Conservation (phyloP, 2,329 filamentous ascomycete genomes). For the Exophiala xenobiotica region DNA sequence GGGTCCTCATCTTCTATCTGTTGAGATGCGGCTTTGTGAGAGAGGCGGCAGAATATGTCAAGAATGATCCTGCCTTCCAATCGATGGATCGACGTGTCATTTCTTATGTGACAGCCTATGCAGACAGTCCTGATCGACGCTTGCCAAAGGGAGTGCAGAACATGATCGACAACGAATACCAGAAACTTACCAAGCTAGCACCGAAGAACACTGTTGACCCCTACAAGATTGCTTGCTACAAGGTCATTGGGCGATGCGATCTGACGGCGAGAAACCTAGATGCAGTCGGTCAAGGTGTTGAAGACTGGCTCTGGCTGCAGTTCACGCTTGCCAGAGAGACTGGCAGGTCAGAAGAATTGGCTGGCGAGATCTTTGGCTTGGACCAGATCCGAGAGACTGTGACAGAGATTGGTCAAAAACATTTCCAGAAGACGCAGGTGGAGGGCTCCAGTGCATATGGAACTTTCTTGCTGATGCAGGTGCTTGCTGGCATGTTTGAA, state of each 20-base stretch:
- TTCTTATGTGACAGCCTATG: slow-evolving; percentile 82
- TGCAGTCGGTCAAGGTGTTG: slow-evolving; percentile 58
- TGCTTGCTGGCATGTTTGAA: slow-evolving; percentile 90
- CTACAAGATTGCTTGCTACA: slow-evolving; percentile 96
- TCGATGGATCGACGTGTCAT: slow-evolving; percentile 89
- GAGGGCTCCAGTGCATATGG: slow-evolving; percentile 79
- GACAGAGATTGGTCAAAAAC: slow-evolving; percentile 81
- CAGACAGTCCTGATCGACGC: slow-evolving; percentile 70
- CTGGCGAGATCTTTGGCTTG: slow-evolving; percentile 62
- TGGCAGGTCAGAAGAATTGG: slow-evolving; percentile 60
- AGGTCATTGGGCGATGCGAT: slow-evolving; percentile 82
- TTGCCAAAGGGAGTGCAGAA: slow-evolving; percentile 78
- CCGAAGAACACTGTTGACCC: slow-evolving; percentile 87
- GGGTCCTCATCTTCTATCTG: slow-evolving; percentile 92
- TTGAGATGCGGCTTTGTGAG: slow-evolving; percentile 78
- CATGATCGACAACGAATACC: slow-evolving; percentile 86
- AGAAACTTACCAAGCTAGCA: slow-evolving; percentile 77
- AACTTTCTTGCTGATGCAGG: slow-evolving; percentile 90
- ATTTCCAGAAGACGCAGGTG: slow-evolving; percentile 79
- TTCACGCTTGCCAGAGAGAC: slow-evolving; percentile 63
- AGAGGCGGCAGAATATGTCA: slow-evolving; percentile 85
- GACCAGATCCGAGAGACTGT: slow-evolving; percentile 76
- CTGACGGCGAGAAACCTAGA: slow-evolving; percentile 58
- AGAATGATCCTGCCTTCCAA: slow-evolving; percentile 75
- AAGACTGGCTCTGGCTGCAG: slow-evolving; percentile 68